Evolutionary conservation across 805 yeast genomes (phyloP), one percentile per base, ranked within the genome.

Genomic region (Saccharomycopsis capsularis): DNA sequence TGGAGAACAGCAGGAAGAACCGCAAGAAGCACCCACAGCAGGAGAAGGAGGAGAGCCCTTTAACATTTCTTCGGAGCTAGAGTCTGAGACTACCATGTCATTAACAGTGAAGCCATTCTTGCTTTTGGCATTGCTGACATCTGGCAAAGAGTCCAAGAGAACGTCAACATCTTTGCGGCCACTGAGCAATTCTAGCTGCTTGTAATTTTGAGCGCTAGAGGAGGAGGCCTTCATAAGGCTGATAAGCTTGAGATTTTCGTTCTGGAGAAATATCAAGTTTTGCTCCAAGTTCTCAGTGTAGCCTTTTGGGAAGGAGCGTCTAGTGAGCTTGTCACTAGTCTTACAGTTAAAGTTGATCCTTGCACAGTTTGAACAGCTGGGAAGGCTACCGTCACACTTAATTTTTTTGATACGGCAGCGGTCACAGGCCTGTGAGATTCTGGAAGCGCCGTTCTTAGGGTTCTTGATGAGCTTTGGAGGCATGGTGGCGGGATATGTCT

Each of bases 371-470:
- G 79, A 69, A 60, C 95, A 85, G 40, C 68, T 63, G 1, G 89
- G 89, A 2, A 76, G 71, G 51, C 73, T 70, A 1, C 90, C 91
- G 58, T 82, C 85, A 63, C 93, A 85, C 55, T 80, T 79, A 54
- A 83, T 82, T 64, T 84, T 85, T 56, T 85, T 81, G 55, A 82
- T 77, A 40, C 91, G 69, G 58, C 93, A 85, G 30, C 93, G 68
- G 62, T 85, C 93, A 65, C 95, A 85, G 2, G 93, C 93, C 62
- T 85, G 93, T 1, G 84, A 75, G 2, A 82, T 81, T 53, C 91
- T 62, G 3, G 71, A 38, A 5, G 21, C 21, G 21, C 56, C 52
- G 27, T 42, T 51, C 18, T 42, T 44, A 5, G 52, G 52, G 25
- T 51, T 51, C 19, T 48, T 51, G 40, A 53, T 53, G 5, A 53